Evolutionary conservation across 2,329 filamentous ascomycete species (phyloP), one percentile per base, ranked within the genome.

Genomic region (Aspergillus cejpii): DNA sequence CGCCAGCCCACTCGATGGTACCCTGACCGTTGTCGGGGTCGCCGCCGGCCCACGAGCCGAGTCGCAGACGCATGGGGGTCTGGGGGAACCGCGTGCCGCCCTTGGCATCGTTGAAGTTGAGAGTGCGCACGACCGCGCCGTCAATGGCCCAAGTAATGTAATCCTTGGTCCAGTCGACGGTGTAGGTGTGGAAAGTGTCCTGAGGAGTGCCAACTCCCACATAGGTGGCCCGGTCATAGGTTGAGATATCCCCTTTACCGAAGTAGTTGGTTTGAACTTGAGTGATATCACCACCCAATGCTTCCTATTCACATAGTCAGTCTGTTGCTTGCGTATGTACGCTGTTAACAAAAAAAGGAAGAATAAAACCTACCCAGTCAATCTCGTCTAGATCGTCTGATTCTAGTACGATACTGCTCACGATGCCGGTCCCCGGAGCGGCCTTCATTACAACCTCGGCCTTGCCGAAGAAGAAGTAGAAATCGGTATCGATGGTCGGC

Each of bases 401-500:
- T 69, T 94, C 83, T 50, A 98, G 74, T 11, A 98, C 89, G 27
- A 94, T 76, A 24, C 87, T 91, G 67, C 87, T 95, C 55, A 98
- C 90, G 57, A 98, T 94, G 54, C 92, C 92, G 19, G 79, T 80
- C 2, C 92, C 92, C 0, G 87, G 84, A 12, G 92, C 87, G 27
- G 87, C 81, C 70, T 92, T 89, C 75, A 96, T 77, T 40, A 80
- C 83, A 53, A 95, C 79, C 53, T 92, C 85, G 61, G 95, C 84
- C 51, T 84, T 85, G 57, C 92, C 92, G 64, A 95, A 98, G 87
- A 97, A 95, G 73, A 98, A 94, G 75, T 95, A 96, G 77, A 94
- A 96, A 58, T 90, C 79, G 51, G 88, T 94, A 52, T 78, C 76
- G 47, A 98, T 79, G 64, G 90, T 88, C 0, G 92, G 92, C 2